Conservation (phyloP, 495 filamentous ascomycete genomes). For the Acidiella bohemica region DNA sequence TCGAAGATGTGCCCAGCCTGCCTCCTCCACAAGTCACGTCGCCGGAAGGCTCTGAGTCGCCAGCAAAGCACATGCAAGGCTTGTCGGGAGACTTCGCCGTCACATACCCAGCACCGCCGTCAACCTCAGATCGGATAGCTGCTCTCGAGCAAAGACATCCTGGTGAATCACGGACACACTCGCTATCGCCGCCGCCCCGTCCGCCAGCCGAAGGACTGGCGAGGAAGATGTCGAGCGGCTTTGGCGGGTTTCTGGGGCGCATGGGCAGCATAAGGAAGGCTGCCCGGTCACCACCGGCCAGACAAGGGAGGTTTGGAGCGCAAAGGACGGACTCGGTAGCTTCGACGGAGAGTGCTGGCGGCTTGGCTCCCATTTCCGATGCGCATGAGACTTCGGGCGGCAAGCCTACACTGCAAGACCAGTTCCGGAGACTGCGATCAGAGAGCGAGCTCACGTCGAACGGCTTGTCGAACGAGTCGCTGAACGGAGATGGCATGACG, state of each 20-base stretch:
- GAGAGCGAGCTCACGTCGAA: constrained; percentile 33
- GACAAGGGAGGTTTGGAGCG: constrained; percentile 23
- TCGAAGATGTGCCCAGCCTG: neutral
- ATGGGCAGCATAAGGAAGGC: constrained; percentile 49
- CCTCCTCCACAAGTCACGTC: neutral
- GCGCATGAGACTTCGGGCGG: constrained; percentile 40
- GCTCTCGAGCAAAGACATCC: constrained; percentile 9
- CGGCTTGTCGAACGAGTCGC: constrained; percentile 7
- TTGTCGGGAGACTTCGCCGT: constrained; percentile 10
- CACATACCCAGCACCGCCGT: constrained; percentile 2
- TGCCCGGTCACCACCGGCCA: constrained; percentile 36
- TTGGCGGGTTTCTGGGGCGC: constrained; percentile 10
- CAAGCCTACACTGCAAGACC: constrained; percentile 56
- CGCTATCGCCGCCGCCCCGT: constrained; percentile 49
- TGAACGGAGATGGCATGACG: neutral
- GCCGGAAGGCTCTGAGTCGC: neutral
- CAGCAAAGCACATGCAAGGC: constrained; percentile 2
- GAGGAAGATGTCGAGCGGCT: constrained; percentile 11
- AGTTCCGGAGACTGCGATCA: constrained; percentile 63
- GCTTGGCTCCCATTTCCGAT: constrained; percentile 56
- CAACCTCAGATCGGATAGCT: constrained; percentile 4
- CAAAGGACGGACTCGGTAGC: constrained; percentile 62
- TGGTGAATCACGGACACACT: constrained; percentile 47
- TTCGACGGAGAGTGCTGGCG: constrained; percentile 58
- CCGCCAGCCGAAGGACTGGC: constrained; percentile 6